phyloP scores from a whole-genome alignment of 164 flowering plant species.

The Chimonanthus salicifolius region DNA sequence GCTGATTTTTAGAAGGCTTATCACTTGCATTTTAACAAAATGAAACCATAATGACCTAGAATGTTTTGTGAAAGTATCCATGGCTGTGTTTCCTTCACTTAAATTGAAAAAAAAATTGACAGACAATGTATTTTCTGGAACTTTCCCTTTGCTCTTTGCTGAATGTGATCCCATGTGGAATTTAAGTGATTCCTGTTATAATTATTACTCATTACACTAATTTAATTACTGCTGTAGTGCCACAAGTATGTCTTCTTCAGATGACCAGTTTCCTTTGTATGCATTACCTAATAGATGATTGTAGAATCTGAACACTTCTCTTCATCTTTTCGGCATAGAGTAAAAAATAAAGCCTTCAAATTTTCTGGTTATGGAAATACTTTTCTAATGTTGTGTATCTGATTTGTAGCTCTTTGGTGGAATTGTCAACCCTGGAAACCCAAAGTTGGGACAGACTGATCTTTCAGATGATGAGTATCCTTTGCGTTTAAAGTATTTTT shows the following conservation, averaged over 20 bases:
- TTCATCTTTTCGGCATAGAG: neutral
- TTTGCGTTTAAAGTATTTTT: constrained; percentile 16
- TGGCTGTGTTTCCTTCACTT: neutral
- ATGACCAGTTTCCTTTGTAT: neutral
- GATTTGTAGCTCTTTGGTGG: constrained; percentile 82
- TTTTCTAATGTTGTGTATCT: constrained; percentile 4
- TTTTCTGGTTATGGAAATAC: neutral
- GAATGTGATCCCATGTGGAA: neutral
- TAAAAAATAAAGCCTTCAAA: neutral
- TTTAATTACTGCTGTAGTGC: neutral
- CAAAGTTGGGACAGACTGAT: constrained; percentile 49
- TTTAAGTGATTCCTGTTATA: neutral
- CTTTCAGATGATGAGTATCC: constrained; percentile 88
- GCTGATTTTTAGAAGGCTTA: neutral
- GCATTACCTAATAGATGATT: neutral
- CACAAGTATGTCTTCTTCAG: neutral
- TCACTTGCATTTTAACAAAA: neutral
- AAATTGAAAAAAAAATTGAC: no score
- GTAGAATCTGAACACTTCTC: neutral
- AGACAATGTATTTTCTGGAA: no score
- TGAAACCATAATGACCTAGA: neutral
- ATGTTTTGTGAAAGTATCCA: neutral
- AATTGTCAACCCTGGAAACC: constrained; percentile 76
- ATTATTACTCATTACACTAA: neutral
- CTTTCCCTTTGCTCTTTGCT: neutral